These are phyloP conservation scores for Staphylotrichum tortipilum DNA, from an alignment of 495 filamentous ascomycete genomes.

Conservation along the genomic window DNA sequence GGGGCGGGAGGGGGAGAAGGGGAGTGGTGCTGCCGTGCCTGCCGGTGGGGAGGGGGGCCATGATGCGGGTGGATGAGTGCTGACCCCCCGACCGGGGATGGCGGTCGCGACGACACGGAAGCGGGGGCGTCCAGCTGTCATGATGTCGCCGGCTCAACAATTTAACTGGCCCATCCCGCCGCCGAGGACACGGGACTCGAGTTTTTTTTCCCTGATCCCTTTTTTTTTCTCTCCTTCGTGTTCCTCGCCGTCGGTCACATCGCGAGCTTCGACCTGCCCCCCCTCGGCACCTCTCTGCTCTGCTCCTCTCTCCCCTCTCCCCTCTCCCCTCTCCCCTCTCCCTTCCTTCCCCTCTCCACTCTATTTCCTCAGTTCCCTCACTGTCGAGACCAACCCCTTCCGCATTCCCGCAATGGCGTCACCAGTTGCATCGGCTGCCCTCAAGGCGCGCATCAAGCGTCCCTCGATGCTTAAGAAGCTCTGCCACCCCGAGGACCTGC, in stretches of 20 bases:
- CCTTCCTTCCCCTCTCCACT: neutral
- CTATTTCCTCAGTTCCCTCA: neutral
- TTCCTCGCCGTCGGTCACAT: neutral
- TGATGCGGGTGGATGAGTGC: too few species aligned
- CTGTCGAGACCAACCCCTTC: neutral
- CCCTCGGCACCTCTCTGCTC: neutral
- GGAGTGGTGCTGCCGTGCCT: neutral
- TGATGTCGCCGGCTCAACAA: slow-evolving; percentile 3
- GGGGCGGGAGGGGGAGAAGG: too few species aligned
- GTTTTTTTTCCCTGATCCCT: too few species aligned
- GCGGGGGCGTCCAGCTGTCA: slow-evolving; percentile 4
- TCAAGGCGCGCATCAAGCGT: slow-evolving; percentile 65
- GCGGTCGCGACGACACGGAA: slow-evolving; percentile 5
- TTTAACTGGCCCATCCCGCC: slow-evolving; percentile 5
- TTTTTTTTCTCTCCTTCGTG: neutral
- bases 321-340: neutral
- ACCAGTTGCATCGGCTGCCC: slow-evolving; percentile 56
- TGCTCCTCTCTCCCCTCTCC: neutral
- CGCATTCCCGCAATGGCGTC: slow-evolving; percentile 29
- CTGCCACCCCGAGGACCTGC: slow-evolving; percentile 66
- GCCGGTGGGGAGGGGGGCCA: too few species aligned
- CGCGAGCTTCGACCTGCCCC: neutral
- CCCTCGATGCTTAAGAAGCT: slow-evolving; percentile 75
- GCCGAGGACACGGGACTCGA: neutral
- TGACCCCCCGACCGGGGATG: neutral